Evolutionary conservation across 1,139 yeast genomes (phyloP).

Genomic region (Suzukiozyma palmioleophila): DNA sequence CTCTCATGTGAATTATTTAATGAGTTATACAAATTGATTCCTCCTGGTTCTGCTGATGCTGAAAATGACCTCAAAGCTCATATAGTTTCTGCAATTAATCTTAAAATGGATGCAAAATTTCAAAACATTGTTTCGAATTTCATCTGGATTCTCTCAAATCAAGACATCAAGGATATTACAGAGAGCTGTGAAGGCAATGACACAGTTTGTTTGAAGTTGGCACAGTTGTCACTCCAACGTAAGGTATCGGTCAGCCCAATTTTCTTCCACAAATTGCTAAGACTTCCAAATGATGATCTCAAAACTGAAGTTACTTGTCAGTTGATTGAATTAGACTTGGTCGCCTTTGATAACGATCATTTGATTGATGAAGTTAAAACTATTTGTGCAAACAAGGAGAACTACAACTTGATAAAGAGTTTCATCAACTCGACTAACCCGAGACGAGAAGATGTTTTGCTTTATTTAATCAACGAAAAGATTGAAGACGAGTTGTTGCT

Average conservation of each 20-base stretch:
- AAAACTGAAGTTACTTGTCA: conserved; percentile 7
- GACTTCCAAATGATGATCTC: neutral
- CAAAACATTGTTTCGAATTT: conserved; percentile 1
- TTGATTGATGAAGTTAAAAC: conserved; percentile 12
- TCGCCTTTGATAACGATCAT: conserved; percentile 18
- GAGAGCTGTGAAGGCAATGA: neutral
- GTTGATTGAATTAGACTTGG: conserved; percentile 18
- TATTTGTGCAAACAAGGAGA: conserved; percentile 12
- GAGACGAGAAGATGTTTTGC: conserved; percentile 9
- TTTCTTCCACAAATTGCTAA: conserved; percentile 1
- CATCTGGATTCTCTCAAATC: conserved; percentile 3
- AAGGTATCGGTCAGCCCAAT: neutral
- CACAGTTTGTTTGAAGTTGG: conserved; percentile 2
- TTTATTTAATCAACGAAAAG: conserved; percentile 13
- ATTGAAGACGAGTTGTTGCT: conserved; percentile 17
- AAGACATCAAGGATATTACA: neutral
- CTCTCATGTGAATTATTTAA: conserved; percentile 1
- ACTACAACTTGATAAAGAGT: conserved; percentile 20
- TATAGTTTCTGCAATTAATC: neutral
- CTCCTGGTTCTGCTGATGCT: neutral
- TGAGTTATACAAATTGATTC: conserved; percentile 1
- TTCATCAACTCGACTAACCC: conserved; percentile 12
- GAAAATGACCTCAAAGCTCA: conserved; percentile 1
- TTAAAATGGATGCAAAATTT: neutral
- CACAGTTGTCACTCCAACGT: neutral